A percentile compares a stretch with the other conserved stretches of the same genome.
Evolutionary conservation across 2,329 filamentous ascomycete species (phyloP).

Genomic region (Fusarium mexicanum): DNA sequence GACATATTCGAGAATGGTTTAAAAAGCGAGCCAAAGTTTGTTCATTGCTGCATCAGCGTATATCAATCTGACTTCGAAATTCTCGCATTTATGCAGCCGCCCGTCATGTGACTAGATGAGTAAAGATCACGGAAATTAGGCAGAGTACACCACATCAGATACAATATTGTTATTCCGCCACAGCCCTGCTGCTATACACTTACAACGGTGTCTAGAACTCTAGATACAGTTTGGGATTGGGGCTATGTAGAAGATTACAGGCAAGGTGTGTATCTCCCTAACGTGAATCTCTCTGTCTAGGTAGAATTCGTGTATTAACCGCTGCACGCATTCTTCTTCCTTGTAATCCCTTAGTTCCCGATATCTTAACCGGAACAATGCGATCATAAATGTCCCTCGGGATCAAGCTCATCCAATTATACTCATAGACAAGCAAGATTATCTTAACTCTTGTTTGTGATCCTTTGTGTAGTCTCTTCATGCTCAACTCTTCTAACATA

Average conservation of each 20-base stretch:
- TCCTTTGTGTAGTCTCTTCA: rapidly evolving
- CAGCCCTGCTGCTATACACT: neutral
- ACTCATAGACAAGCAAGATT: neutral
- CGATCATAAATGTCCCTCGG: neutral
- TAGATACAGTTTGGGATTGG: neutral
- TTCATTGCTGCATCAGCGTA: rapidly evolving
- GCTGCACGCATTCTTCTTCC: neutral
- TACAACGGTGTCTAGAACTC: no score
- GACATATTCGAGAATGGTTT: neutral
- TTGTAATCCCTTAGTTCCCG: neutral
- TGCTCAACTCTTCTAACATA: rapidly evolving
- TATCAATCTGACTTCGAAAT: neutral
- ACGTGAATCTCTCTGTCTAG: neutral
- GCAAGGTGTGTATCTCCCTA: neutral
- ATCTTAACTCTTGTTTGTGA: neutral
- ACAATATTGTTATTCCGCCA: neutral
- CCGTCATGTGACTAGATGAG: neutral
- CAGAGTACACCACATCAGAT: neutral
- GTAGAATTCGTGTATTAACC: neutral
- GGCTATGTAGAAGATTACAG: neutral
- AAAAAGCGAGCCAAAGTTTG: rapidly evolving
- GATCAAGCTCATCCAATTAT: neutral
- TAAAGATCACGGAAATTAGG: rapidly evolving
- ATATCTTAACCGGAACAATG: neutral
- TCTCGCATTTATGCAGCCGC: neutral